A percentile compares a stretch with the other conserved stretches of the same genome.
phyloP scores from a whole-genome alignment of 2,329 filamentous ascomycete genomes.

The Colletotrichum spaethianum region DNA sequence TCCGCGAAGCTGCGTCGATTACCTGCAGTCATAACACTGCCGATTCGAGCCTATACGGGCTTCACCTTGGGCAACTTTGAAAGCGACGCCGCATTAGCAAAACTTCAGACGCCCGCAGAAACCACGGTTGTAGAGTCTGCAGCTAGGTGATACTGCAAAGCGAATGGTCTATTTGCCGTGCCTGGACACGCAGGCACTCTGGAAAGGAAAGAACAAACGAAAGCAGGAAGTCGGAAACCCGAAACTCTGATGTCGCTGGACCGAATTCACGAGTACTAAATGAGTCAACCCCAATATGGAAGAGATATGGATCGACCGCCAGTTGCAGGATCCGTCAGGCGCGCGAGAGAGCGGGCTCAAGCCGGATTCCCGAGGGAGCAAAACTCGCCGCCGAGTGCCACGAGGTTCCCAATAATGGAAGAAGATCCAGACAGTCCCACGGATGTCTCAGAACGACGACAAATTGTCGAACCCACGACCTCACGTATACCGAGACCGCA shows the following conservation, averaged over 20 bases:
- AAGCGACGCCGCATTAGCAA: conserved; percentile 28
- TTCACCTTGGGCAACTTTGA: conserved; percentile 32
- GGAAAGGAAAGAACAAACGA: conserved; percentile 42
- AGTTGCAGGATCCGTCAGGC: conserved; percentile 65
- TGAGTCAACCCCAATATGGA: conserved; percentile 71
- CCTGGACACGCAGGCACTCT: conserved; percentile 31
- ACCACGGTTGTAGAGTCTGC: conserved; percentile 25
- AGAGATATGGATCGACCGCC: conserved; percentile 64
- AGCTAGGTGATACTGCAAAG: conserved; percentile 33
- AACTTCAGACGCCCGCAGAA: conserved; percentile 28
- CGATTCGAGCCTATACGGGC: conserved; percentile 45
- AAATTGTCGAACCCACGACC: conserved; percentile 43
- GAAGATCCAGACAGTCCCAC: conserved; percentile 37
- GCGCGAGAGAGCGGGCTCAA: conserved; percentile 68
- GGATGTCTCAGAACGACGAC: conserved; percentile 42
- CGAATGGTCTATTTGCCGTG: conserved; percentile 28
- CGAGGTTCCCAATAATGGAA: conserved; percentile 45
- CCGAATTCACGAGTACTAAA: conserved; percentile 55
- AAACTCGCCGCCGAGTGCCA: conserved; percentile 44
- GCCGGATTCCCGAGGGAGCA: conserved; percentile 52
- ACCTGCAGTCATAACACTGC: conserved; percentile 17
- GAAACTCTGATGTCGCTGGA: conserved; percentile 46
- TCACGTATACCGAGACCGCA: conserved; percentile 51
- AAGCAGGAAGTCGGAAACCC: conserved; percentile 37
- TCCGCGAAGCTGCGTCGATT: conserved; percentile 31